Conservation (phyloP, 441 rosid species). For the Capsella rubella region DNA sequence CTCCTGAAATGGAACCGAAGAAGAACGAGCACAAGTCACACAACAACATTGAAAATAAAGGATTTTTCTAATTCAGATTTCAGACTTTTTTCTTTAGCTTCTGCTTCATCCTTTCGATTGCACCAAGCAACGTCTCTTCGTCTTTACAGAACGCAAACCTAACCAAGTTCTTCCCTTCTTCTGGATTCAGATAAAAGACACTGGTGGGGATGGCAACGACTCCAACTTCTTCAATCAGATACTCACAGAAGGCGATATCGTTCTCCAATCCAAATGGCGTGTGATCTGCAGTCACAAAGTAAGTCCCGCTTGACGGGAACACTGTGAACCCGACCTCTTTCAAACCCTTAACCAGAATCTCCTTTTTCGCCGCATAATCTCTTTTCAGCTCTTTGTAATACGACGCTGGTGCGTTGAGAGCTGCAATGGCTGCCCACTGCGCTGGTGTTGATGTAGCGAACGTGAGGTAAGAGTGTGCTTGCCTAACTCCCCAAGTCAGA, state of each 20-base stretch:
- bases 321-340: constrained; percentile 82
- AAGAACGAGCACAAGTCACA: constrained; percentile 15
- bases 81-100: constrained; percentile 63
- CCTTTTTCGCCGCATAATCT: constrained; percentile 79
- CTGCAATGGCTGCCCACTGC: constrained; percentile 75
- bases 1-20: constrained; percentile 30
- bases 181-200: constrained; percentile 82
- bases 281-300: constrained; percentile 87
- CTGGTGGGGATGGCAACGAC: constrained; percentile 89
- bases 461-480: constrained; percentile 90
- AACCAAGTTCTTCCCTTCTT: constrained; percentile 89
- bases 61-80: constrained; percentile 8
- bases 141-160: constrained; percentile 93
- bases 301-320: constrained; percentile 89
- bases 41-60: background rate
- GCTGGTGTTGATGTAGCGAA: constrained; percentile 88
- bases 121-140: constrained; percentile 74
- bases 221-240: constrained; percentile 88
- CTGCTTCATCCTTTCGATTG: constrained; percentile 84
- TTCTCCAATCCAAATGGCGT: constrained; percentile 80
- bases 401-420: constrained; percentile 82
- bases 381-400: constrained; percentile 74
- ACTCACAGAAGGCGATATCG: constrained; percentile 85
- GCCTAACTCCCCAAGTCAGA: constrained; percentile 89
- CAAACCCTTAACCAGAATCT: constrained; percentile 80